These are phyloP conservation scores for Platanthera guangdongensis DNA, from an alignment of 106 monocot species.

Conservation along the genomic window DNA sequence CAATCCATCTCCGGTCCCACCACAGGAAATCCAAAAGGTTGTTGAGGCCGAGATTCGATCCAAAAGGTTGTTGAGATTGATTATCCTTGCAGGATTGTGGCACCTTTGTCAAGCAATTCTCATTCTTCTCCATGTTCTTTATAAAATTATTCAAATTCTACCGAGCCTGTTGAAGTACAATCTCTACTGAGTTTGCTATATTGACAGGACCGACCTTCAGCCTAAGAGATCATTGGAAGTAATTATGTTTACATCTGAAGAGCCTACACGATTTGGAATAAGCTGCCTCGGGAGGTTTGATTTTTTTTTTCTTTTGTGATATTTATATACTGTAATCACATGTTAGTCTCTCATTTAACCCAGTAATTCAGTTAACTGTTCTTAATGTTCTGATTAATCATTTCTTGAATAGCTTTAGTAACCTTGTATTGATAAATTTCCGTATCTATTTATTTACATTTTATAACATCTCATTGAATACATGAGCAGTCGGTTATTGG, in stretches of 20 bases:
- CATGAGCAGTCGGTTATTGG: slow-evolving; percentile 77
- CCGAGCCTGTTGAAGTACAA: neutral
- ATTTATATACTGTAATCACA: neutral
- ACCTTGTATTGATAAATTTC: neutral
- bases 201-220: slow-evolving; percentile 68
- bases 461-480: slow-evolving; percentile 7
- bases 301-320: neutral
- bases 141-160: neutral
- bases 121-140: neutral
- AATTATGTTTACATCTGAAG: slow-evolving; percentile 95
- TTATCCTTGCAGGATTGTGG: neutral
- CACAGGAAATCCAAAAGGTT: no score
- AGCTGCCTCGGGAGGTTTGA: slow-evolving; percentile 93
- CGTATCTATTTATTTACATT: neutral
- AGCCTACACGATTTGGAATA: slow-evolving; percentile 99
- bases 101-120: neutral
- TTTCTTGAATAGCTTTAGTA: neutral
- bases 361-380: neutral
- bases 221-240: slow-evolving; percentile 87
- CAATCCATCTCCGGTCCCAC: no score
- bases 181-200: neutral
- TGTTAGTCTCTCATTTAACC: neutral
- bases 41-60: no score
- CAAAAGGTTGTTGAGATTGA: neutral
- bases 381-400: neutral